These are phyloP conservation scores for Arachnomyces sp. DNA, from an alignment of 2,329 filamentous ascomycete genomes.

Conservation along the genomic window DNA sequence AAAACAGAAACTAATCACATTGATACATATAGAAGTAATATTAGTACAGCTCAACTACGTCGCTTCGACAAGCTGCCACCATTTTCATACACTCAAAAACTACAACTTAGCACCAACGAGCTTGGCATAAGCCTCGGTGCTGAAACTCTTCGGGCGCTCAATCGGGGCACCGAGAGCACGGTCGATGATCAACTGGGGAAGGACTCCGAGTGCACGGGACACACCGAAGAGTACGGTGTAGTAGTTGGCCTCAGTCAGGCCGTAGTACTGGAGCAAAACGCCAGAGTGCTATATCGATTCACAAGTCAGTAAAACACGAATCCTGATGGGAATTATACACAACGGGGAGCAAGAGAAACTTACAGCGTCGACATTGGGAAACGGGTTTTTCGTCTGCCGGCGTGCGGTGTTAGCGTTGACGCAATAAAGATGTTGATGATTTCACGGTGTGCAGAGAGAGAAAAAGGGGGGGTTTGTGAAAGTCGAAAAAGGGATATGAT, in stretches of 20 bases:
- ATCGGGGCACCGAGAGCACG: slow-evolving; percentile 94
- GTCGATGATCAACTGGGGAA: slow-evolving; percentile 99
- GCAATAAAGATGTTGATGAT: not conserved
- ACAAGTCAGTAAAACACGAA: no score
- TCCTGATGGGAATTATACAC: no score
- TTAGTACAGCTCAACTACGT: no score
- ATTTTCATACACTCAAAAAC: slow-evolving; percentile 23
- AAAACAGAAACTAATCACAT: no score
- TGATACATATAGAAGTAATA: no score
- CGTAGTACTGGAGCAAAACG: slow-evolving; percentile 99
- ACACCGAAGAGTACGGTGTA: slow-evolving; percentile 99
- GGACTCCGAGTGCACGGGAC: slow-evolving; percentile 92
- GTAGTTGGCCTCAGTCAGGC: slow-evolving; percentile 97
- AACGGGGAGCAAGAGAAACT: no score
- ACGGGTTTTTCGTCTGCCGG: slow-evolving; percentile 86
- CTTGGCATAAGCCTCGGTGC: slow-evolving; percentile 93
- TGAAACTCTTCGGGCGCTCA: slow-evolving; percentile 98
- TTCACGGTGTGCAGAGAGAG: no score
- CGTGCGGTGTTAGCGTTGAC: not conserved
- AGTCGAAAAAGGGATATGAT: no score
- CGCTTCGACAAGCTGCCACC: no score
- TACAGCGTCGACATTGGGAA: slow-evolving; percentile 91
- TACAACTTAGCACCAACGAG: slow-evolving; percentile 85
- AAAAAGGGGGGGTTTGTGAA: no score
- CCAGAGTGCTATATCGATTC: slow-evolving; percentile 77